A percentile compares a stretch with the other conserved stretches of the same genome.
phyloP scores from a whole-genome alignment of 1,139 yeast genomes.

The Magnusiomyces clavatus region DNA sequence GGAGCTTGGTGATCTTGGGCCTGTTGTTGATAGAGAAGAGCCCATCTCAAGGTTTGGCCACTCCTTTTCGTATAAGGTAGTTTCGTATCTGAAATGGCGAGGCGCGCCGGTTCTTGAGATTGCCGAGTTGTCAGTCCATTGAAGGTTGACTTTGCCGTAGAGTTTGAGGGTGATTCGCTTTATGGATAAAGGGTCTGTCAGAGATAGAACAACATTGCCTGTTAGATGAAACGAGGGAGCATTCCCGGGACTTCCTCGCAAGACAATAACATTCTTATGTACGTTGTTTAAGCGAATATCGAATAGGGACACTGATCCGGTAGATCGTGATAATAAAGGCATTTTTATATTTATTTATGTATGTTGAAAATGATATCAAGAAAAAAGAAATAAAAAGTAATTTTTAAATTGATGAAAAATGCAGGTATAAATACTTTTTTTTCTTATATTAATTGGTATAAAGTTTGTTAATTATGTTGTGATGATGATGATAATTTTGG shows the following conservation, averaged over 20 bases:
- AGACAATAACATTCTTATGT: conserved; percentile 72
- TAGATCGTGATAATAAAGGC: conserved; percentile 6
- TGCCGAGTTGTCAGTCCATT: conserved; percentile 28
- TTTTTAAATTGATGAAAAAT: background rate
- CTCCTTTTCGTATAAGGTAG: conserved; percentile 59
- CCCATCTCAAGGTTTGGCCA: conserved; percentile 64
- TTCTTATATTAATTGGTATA: too few relatives aligned
- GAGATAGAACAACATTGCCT: conserved; percentile 72
- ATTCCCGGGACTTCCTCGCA: conserved; percentile 70
- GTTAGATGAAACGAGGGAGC: conserved; percentile 70
- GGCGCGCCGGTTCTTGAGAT: conserved; percentile 37
- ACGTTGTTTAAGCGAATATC: conserved; percentile 56
- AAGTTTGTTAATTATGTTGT: background rate
- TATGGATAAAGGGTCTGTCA: conserved; percentile 66
- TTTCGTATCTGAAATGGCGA: conserved; percentile 53
- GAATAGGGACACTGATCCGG: conserved; percentile 36
- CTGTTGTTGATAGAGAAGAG: background rate
- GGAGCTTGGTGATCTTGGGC: conserved; percentile 4
- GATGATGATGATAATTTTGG: background rate
- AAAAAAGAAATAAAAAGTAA: background rate
- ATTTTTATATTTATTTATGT: background rate
- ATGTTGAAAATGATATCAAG: background rate
- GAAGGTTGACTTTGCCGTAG: conserved; percentile 54
- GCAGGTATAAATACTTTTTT: too few relatives aligned
- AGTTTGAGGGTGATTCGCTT: conserved; percentile 56